Evolutionary conservation across 2,329 filamentous ascomycete species (phyloP), one percentile per base, ranked within the genome.

Genomic region (Hyphodiscus sp.): DNA sequence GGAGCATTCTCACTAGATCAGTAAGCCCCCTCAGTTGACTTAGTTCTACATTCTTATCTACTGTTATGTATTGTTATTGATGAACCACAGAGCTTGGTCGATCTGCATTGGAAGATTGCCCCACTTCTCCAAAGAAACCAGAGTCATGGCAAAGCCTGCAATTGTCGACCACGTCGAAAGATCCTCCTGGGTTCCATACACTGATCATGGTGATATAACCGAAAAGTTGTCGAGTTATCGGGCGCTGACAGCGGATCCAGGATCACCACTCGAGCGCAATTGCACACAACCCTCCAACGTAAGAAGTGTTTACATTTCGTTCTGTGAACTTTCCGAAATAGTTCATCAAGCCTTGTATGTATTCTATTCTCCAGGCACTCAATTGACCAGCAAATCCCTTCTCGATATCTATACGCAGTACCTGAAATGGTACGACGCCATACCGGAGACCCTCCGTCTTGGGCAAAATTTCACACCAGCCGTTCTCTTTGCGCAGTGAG

Each of bases 401-500:
- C 72, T 88, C 9, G 76, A 74, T 47, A 80, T 81, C 23, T 89
- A 90, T 59, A 81, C 78, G 0, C 78, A 83, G 60, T 90, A 87
- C 60, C 74, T 87, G 16, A 78, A 81, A 50, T 91, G 86, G 86
- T 89, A 89, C 65, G 80, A 81, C 53, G 74, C 72, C 23, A 79
- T 91, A 55, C 86, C 86, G 0, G 76, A 81, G 54, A 77, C 81
- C 1, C 72, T 90, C 48, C 74, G 79, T 20, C 68, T 89, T 2
- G 82, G 82, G 1, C 79, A 86, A 55, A 87, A 85, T 60, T 87
- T 87, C 50, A 85, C 86, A 2, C 86, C 87, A 11, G 83, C 87
- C 45, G 85, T 89, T 38, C 70, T 91, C 19, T 85, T 87, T 56
- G 78, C 86, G 41, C 86, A 90, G 86, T 89, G 73, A 74, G 86